Conservation (phyloP, 2,329 filamentous ascomycete genomes). For the Ambrosiella cleistominuta region DNA sequence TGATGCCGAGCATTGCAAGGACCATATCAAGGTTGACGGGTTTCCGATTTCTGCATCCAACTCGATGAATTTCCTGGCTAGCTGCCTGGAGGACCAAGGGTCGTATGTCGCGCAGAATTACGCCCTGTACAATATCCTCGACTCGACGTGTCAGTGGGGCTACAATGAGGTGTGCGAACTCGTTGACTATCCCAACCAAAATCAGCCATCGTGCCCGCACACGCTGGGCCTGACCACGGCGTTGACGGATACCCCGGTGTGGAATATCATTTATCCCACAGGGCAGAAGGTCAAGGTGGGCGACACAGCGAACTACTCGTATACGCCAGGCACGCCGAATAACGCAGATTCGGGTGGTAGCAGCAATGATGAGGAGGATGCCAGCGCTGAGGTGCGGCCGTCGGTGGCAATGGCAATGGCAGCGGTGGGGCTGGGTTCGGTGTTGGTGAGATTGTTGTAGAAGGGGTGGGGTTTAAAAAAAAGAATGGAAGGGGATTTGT, state of each 20-base stretch:
- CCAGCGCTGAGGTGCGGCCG: not conserved
- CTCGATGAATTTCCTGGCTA: constrained; percentile 36
- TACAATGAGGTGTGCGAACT: constrained; percentile 33
- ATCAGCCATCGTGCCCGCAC: constrained; percentile 34
- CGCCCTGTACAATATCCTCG: constrained; percentile 34
- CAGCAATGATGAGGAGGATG: not conserved
- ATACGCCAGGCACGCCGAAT: not conserved
- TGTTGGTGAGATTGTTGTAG: not conserved
- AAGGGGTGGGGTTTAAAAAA: not conserved
- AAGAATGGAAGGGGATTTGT: not conserved
- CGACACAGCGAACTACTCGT: constrained; percentile 6
- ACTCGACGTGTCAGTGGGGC: constrained; percentile 32
- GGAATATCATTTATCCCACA: constrained; percentile 34
- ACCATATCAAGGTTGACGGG: constrained; percentile 33
- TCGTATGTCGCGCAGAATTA: constrained; percentile 37
- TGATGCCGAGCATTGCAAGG: constrained; percentile 29
- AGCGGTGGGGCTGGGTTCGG: not conserved
- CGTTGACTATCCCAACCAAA: constrained; percentile 26
- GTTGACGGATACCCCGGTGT: constrained; percentile 25
- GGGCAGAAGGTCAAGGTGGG: constrained; percentile 21
- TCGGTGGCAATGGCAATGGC: not conserved
- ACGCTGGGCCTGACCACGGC: constrained; percentile 22
- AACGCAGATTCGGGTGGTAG: not conserved
- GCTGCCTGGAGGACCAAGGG: constrained; percentile 26
- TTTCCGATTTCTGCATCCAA: constrained; percentile 37